These are phyloP conservation scores for Neonectria sp. DNA, from an alignment of 2,329 filamentous ascomycete species.

Conservation along the genomic window DNA sequence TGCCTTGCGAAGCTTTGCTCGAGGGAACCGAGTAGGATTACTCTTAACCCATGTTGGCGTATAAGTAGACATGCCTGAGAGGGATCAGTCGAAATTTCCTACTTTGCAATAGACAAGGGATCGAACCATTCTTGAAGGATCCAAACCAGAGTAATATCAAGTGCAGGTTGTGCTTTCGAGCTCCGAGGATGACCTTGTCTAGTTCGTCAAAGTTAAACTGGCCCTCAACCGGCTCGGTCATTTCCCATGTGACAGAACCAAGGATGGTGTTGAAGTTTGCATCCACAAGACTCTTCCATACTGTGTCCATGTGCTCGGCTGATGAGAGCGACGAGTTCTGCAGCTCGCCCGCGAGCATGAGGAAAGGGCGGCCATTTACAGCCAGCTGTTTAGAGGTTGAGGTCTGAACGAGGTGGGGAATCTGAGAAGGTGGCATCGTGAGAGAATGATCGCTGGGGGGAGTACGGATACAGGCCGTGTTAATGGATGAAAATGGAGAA, in stretches of 20 bases:
- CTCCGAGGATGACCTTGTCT: conserved; percentile 50
- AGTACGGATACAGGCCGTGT: no score
- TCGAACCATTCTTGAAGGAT: conserved; percentile 49
- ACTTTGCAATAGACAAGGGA: neutral
- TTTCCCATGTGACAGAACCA: conserved; percentile 53
- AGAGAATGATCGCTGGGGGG: no score
- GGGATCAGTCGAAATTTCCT: no score
- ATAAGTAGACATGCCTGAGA: conserved; percentile 42
- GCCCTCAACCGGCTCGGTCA: conserved; percentile 52
- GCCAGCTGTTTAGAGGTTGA: neutral
- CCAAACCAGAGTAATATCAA: conserved; percentile 51
- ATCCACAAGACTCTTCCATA: conserved; percentile 47
- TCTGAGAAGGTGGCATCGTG: no score
- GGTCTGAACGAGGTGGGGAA: no score
- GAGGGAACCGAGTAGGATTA: conserved; percentile 45
- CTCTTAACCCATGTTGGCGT: conserved; percentile 47
- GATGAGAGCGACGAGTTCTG: neutral
- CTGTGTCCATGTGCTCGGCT: conserved; percentile 46
- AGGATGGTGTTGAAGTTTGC: conserved; percentile 53
- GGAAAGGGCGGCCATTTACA: neutral
- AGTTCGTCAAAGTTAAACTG: conserved; percentile 51
- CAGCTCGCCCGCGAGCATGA: neutral
- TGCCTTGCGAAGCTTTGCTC: conserved; percentile 47
- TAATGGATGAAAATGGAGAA: no score
- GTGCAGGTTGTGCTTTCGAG: conserved; percentile 44